phyloP scores from a whole-genome alignment of 1,139 yeast species.

The Saccharomyces hybrid region DNA sequence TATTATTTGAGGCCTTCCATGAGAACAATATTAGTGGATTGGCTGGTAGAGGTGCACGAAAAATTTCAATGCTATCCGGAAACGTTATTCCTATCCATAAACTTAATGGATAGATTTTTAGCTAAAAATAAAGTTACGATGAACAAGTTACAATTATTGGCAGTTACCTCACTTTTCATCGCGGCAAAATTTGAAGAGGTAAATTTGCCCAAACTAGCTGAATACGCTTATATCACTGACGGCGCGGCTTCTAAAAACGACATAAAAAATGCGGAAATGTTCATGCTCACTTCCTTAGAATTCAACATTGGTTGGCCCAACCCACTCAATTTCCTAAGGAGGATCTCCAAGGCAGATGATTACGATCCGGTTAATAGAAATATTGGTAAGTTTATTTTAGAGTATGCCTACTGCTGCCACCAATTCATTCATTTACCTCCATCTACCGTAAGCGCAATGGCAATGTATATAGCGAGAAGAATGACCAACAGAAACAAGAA shows the following conservation, averaged over 20 bases:
- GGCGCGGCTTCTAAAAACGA: slow-evolving; percentile 75
- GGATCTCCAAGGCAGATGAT: slow-evolving; percentile 91
- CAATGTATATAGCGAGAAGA: slow-evolving; percentile 80
- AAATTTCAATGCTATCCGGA: slow-evolving; percentile 83
- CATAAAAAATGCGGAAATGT: slow-evolving; percentile 79
- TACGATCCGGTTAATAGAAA: slow-evolving; percentile 86
- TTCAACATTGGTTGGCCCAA: slow-evolving; percentile 85
- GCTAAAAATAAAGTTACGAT: slow-evolving; percentile 68
- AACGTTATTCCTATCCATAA: slow-evolving; percentile 77
- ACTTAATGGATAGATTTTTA: slow-evolving; percentile 85
- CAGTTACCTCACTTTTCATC: slow-evolving; percentile 80
- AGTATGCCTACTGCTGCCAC: slow-evolving; percentile 71
- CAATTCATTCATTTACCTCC: slow-evolving; percentile 69
- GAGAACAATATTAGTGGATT: slow-evolving; percentile 84
- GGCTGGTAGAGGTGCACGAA: slow-evolving; percentile 89
- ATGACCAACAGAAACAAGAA: slow-evolving; percentile 45
- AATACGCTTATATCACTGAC: slow-evolving; percentile 87
- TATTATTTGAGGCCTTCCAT: slow-evolving; percentile 66
- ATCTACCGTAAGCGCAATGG: slow-evolving; percentile 76
- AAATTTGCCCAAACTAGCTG: slow-evolving; percentile 78
- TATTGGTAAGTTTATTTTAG: slow-evolving; percentile 80
- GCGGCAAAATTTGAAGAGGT: slow-evolving; percentile 97
- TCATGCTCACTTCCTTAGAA: slow-evolving; percentile 62
- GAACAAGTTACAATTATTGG: slow-evolving; percentile 78
- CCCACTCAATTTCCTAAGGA: slow-evolving; percentile 86